Conservation (phyloP, 257 asterid genomes). For the Ilex aquifolium region DNA sequence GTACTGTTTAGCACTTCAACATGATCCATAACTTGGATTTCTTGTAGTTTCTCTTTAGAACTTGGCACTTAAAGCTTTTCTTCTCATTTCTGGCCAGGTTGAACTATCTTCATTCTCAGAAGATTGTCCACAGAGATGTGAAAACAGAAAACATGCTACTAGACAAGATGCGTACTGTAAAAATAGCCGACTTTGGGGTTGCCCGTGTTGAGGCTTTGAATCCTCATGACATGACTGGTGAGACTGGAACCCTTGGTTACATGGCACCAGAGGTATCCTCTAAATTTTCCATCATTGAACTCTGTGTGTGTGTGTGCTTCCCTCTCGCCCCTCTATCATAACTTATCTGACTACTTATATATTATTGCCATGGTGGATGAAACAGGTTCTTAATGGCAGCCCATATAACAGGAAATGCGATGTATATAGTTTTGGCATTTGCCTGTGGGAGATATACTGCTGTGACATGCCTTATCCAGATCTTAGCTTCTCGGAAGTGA, state of each 20-base stretch:
- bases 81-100: neutral
- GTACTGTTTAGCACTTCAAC: too few species aligned
- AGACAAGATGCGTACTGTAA: neutral
- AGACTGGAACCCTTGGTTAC: conserved; percentile 1
- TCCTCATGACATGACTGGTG: conserved; percentile 1
- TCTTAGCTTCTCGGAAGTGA: conserved; percentile 1
- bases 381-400: neutral
- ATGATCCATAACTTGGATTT: too few species aligned
- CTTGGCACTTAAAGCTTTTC: too few species aligned
- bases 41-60: too few species aligned
- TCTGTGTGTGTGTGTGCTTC: too few species aligned
- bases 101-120: conserved; percentile 1
- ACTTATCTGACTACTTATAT: neutral
- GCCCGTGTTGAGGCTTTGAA: conserved; percentile 2
- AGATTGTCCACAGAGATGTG: conserved; percentile 4
- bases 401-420: conserved; percentile 1
- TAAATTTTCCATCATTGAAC: neutral
- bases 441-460: conserved; percentile 1
- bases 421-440: conserved; percentile 1
- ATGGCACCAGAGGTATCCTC: neutral
- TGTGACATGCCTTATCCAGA: conserved; percentile 3
- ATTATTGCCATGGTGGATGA: neutral
- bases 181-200: conserved; percentile 1
- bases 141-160: neutral
- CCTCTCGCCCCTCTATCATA: too few species aligned